Evolutionary conservation across 192 early-diverging fungal species (phyloP).

Genomic region (Coemansia sp.): DNA sequence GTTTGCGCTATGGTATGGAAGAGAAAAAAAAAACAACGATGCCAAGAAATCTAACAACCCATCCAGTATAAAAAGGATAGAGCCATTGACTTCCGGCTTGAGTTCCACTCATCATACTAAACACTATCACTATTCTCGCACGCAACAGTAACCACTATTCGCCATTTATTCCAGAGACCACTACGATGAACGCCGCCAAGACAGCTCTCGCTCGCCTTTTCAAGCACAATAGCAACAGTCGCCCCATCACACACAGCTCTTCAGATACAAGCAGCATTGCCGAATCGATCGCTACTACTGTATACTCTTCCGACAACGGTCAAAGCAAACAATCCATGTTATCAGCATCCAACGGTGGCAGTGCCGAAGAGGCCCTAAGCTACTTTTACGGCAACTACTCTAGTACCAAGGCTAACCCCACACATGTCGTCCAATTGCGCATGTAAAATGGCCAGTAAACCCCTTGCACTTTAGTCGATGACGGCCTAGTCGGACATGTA

Average conservation of each 20-base stretch:
- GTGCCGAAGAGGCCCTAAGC: not conserved
- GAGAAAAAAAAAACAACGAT: not conserved
- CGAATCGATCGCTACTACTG: not conserved
- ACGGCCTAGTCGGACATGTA: not conserved
- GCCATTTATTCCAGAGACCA: not conserved
- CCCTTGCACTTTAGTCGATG: not conserved
- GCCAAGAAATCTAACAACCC: not conserved
- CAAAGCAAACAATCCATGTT: not conserved
- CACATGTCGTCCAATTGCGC: not conserved
- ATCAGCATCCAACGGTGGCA: not conserved
- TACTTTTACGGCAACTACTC: not conserved
- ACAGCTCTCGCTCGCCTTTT: not conserved
- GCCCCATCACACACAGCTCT: not conserved
- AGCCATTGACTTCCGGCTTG: not conserved
- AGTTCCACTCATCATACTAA: not conserved
- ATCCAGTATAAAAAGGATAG: not conserved
- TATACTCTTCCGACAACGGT: not conserved
- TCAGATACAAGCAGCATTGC: not conserved
- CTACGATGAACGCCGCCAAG: not conserved
- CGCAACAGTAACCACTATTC: not conserved
- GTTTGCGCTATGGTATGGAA: not conserved
- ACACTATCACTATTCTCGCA: not conserved
- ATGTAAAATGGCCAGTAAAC: not conserved
- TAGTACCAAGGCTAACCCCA: constrained; percentile 4
- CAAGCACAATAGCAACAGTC: not conserved